Percentiles rank a stretch among this genome's conserved stretches.
phyloP scores from a whole-genome alignment of 1,284 basidiomycete genomes.

The Meripilus lineatus region DNA sequence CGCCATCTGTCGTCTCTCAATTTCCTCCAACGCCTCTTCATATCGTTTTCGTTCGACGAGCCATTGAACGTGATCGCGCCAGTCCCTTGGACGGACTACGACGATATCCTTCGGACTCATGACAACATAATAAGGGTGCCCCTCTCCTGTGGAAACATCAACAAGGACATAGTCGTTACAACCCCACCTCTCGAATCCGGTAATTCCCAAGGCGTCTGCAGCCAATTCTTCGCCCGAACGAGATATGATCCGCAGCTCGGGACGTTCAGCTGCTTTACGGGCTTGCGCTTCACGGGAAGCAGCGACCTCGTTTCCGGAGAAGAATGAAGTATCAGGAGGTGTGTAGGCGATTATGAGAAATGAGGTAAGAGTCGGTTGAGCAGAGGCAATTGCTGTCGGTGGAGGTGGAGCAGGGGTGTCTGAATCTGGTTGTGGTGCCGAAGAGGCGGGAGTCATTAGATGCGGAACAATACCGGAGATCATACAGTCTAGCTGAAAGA shows the following conservation, averaged over 20 bases:
- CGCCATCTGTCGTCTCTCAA: constrained; percentile 53
- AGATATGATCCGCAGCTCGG: constrained; percentile 91
- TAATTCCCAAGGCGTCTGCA: constrained; percentile 79
- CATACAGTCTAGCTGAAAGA: constrained; percentile 96
- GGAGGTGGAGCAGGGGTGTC: constrained; percentile 16
- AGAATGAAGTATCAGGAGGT: constrained; percentile 59
- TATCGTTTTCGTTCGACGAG: constrained; percentile 83
- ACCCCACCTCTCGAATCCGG: constrained; percentile 78
- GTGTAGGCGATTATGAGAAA: constrained; percentile 86
- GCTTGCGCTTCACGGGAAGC: constrained; percentile 69
- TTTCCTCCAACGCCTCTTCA: constrained; percentile 83
- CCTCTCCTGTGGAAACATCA: constrained; percentile 33
- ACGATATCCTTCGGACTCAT: constrained; percentile 85
- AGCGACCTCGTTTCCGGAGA: constrained; percentile 59
- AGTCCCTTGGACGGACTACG: constrained; percentile 81
- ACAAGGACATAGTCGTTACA: constrained; percentile 90
- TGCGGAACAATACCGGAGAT: constrained; percentile 88
- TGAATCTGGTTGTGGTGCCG: constrained; percentile 15
- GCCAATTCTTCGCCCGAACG: constrained; percentile 86
- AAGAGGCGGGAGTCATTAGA: constrained; percentile 33
- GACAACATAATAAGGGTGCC: constrained; percentile 66
- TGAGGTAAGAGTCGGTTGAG: constrained; percentile 45
- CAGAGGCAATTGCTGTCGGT: constrained; percentile 16
- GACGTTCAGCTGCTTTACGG: constrained; percentile 79
- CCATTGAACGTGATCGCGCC: constrained; percentile 91